Evolutionary conservation across 805 yeast genomes (phyloP), one percentile per base, ranked within the genome.

Genomic region (Cephaloascus fragrans): DNA sequence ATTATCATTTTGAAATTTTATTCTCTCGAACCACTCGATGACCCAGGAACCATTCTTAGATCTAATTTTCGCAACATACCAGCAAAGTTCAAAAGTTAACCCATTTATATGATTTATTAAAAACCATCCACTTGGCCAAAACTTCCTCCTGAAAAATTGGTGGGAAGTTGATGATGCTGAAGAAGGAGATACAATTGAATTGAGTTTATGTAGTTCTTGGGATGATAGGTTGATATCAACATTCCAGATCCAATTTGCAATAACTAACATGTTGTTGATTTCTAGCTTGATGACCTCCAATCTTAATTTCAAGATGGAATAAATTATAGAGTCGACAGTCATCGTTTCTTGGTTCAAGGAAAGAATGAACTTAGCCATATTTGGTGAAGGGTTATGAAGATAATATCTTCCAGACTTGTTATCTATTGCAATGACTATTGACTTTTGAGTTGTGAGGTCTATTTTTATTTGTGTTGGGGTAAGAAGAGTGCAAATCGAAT

Each of bases 211-310:
- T 17, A 68, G 51, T 50, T 80, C 88, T 18, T 62, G 64, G 3
- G 67, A 64, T 2, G 67, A 59, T 20, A 83, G 49, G 26, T 59
- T 64, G 36, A 83, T 66, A 32, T 74, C 67, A 32, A 72, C 75
- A 45, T 74, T 74, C n/a, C 66, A 61, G 4, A 75, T 67, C 93
- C 93, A 84, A 20, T 80, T 84, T 0, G 80, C 72, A 0, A 85
- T 80, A 29, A 67, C 62, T 39, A 85, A 69, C 43, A 79, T 67
- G 6, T 75, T 69, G 10, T 73, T 59, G 20, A 80, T 61, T 41
- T 79, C 82, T 34, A 65, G 61, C 40, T 64, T 62, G 39, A 69
- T 66, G 3, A 71, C 65, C 28, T 73, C 70, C 23, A 75, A 54
- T 35, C 78, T 63, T 36, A 81, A 57, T 31, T 62, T 67, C 23